A percentile compares a stretch with the other conserved stretches of the same genome.
Conservation (phyloP, 495 filamentous ascomycete species). For the Trichoderma parareesei region DNA sequence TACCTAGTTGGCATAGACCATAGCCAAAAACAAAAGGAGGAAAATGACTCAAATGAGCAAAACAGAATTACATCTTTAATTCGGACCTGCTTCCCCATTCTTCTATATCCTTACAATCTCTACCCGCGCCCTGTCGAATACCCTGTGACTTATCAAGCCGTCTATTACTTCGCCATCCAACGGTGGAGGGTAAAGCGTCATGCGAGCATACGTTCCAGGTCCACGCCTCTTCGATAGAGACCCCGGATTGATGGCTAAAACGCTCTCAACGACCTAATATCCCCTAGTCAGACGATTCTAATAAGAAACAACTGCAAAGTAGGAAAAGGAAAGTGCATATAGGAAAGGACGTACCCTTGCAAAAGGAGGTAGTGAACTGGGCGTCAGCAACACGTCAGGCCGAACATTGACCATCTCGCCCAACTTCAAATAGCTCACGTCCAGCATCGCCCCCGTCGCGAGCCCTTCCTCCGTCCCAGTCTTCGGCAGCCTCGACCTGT, state of each 20-base stretch:
- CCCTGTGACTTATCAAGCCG: conserved; percentile 56
- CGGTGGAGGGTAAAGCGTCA: conserved; percentile 59
- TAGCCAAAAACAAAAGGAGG: background rate
- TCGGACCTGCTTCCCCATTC: background rate
- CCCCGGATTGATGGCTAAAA: conserved; percentile 81
- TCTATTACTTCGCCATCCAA: conserved; percentile 48
- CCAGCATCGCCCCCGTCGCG: conserved; percentile 64
- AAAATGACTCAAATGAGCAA: background rate
- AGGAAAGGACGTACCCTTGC: conserved; percentile 57
- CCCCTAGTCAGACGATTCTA: conserved; percentile 13
- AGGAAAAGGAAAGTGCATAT: background rate
- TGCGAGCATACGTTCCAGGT: conserved; percentile 70
- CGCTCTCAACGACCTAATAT: conserved; percentile 69
- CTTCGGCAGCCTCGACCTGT: conserved; percentile 57
- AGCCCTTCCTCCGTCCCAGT: conserved; percentile 46
- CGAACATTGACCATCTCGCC: conserved; percentile 80
- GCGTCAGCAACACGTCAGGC: conserved; percentile 79
- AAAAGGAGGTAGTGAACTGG: conserved; percentile 76
- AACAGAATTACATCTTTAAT: background rate
- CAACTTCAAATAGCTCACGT: conserved; percentile 77
- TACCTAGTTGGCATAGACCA: background rate
- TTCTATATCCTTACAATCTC: conserved; percentile 70
- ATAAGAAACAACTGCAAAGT: background rate
- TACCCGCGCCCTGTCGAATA: conserved; percentile 76
- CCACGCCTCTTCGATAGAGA: conserved; percentile 74